These are phyloP conservation scores for Papilionanthe hybrid DNA, from an alignment of 116 monocot species.

Conservation along the genomic window DNA sequence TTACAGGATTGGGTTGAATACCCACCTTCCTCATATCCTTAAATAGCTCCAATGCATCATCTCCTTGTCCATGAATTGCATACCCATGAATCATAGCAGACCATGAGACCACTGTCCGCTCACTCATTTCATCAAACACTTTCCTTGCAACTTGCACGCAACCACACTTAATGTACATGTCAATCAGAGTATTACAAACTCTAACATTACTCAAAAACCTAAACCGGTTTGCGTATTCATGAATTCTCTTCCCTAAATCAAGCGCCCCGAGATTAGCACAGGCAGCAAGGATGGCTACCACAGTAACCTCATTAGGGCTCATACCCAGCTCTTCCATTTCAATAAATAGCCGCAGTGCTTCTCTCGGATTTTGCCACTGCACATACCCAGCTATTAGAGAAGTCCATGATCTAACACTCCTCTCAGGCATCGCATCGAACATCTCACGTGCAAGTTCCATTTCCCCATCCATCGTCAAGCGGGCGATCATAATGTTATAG, in stretches of 20 bases:
- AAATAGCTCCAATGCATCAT: conserved; percentile 16
- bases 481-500: conserved; percentile 20
- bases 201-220: conserved; percentile 10
- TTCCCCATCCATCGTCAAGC: conserved; percentile 3
- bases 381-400: conserved; percentile 17
- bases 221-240: neutral
- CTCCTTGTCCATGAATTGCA: conserved; percentile 19
- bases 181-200: conserved; percentile 12
- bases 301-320: conserved; percentile 17
- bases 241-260: conserved; percentile 14
- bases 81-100: conserved; percentile 18
- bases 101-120: conserved; percentile 19
- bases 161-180: conserved; percentile 25
- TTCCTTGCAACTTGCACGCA: conserved; percentile 8
- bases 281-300: conserved; percentile 8
- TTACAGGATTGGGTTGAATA: conserved; percentile 10
- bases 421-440: conserved; percentile 14
- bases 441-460: conserved; percentile 4
- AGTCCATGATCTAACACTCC: conserved; percentile 17
- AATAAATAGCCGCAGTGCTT: conserved; percentile 9
- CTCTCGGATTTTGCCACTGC: conserved; percentile 6
- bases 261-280: conserved; percentile 15
- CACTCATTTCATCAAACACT: conserved; percentile 13
- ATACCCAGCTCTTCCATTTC: conserved; percentile 14
- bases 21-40: neutral